Percentiles rank a stretch among this genome's conserved stretches.
These are phyloP conservation scores for Talaromyces ruber DNA, from an alignment of 495 filamentous ascomycete genomes.

Conservation along the genomic window DNA sequence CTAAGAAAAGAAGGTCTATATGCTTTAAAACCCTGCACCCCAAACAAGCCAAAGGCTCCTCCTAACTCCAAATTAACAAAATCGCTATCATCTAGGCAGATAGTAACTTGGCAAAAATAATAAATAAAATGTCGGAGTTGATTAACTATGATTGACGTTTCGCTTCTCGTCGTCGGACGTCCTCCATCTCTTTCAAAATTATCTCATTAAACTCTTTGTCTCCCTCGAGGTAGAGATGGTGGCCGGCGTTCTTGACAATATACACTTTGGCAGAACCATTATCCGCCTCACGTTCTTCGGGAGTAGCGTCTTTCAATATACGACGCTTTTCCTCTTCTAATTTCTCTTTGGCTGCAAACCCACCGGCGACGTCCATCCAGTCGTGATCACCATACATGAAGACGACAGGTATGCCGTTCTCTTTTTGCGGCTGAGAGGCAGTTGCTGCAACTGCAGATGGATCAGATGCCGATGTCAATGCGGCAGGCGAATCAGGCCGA, in stretches of 20 bases:
- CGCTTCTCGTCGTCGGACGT: conserved; percentile 43
- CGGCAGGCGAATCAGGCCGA: conserved; percentile 14
- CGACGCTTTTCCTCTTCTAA: conserved; percentile 58
- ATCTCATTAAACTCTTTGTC: conserved; percentile 81
- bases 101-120: neutral
- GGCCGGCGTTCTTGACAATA: conserved; percentile 73
- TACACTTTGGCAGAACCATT: conserved; percentile 79
- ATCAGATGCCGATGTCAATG: neutral
- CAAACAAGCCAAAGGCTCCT: neutral
- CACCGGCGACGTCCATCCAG: conserved; percentile 95
- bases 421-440: conserved; percentile 29
- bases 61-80: neutral
- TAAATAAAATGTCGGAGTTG: neutral
- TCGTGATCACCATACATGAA: conserved; percentile 96
- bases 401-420: conserved; percentile 75
- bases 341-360: conserved; percentile 72
- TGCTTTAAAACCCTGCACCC: neutral
- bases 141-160: conserved; percentile 1
- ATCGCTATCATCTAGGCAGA: neutral
- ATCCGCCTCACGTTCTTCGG: conserved; percentile 61
- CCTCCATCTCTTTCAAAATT: conserved; percentile 70
- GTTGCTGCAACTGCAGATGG: conserved; percentile 10
- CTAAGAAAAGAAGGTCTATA: neutral
- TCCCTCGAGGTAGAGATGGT: conserved; percentile 90
- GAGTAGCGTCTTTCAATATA: conserved; percentile 47